Conservation (phyloP, 2,329 filamentous ascomycete genomes). For the Ascochyta pisi region DNA sequence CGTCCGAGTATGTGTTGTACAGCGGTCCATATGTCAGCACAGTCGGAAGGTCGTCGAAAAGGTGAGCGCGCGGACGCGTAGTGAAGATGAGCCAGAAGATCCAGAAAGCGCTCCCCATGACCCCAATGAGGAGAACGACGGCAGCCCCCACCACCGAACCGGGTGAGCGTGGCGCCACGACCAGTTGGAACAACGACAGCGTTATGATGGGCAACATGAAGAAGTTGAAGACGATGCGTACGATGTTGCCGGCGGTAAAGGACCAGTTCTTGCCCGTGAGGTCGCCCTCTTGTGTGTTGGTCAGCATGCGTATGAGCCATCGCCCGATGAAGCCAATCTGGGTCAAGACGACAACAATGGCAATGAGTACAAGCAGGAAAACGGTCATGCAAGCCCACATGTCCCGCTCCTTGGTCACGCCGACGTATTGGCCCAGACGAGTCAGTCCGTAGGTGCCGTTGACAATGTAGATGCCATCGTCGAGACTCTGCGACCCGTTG, state of each 20-base stretch:
- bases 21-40: slow-evolving; percentile 89
- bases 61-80: slow-evolving; percentile 80
- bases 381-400: slow-evolving; percentile 95
- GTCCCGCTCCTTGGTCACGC: slow-evolving; percentile 77
- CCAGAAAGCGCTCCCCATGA: slow-evolving; percentile 78
- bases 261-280: slow-evolving; percentile 89
- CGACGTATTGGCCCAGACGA: slow-evolving; percentile 78
- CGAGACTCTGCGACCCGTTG: slow-evolving; percentile 69
- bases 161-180: slow-evolving; percentile 73
- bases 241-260: slow-evolving; percentile 65
- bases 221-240: slow-evolving; percentile 91
- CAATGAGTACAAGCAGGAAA: slow-evolving; percentile 83
- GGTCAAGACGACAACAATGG: slow-evolving; percentile 69
- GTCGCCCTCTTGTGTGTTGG: slow-evolving; percentile 80
- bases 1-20: slow-evolving; percentile 97
- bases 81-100: slow-evolving; percentile 80
- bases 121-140: slow-evolving; percentile 73
- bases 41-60: slow-evolving; percentile 93
- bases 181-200: slow-evolving; percentile 89
- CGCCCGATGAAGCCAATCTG: slow-evolving; percentile 79
- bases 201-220: slow-evolving; percentile 87
- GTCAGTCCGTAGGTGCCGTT: slow-evolving; percentile 82
- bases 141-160: slow-evolving; percentile 76
- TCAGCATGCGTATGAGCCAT: slow-evolving; percentile 76
- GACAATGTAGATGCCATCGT: slow-evolving; percentile 86